A percentile compares a stretch with the other conserved stretches of the same genome.
Evolutionary conservation across 1,284 basidiomycete species (phyloP).

Genomic region (Stereum hirsutum): DNA sequence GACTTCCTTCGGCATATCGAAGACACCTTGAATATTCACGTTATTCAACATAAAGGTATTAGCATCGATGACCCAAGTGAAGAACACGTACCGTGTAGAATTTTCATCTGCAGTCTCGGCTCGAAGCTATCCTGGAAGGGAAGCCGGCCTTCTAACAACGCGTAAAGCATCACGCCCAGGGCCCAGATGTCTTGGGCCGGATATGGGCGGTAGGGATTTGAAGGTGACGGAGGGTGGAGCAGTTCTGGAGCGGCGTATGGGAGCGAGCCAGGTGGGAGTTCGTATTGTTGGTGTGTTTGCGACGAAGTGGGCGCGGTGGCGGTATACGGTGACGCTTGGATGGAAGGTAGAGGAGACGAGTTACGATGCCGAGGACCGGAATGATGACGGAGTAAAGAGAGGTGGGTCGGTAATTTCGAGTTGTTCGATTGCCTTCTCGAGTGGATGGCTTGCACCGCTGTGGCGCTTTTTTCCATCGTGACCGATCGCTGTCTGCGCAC

Average conservation of each 20-base stretch:
- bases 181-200: slow-evolving; percentile 94
- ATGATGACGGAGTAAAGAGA: slow-evolving; percentile 26
- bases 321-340: slow-evolving; percentile 29
- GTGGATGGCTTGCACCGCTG: slow-evolving; percentile 8
- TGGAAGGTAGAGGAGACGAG: slow-evolving; percentile 39
- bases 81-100: slow-evolving; percentile 63
- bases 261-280: slow-evolving; percentile 76
- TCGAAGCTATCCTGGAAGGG: slow-evolving; percentile 87
- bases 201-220: slow-evolving; percentile 27
- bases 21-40: slow-evolving; percentile 29
- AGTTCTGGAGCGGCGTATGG: slow-evolving; percentile 85
- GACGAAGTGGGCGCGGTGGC: slow-evolving; percentile 15
- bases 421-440: slow-evolving; percentile 12
- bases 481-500: slow-evolving; percentile 14
- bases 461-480: slow-evolving; percentile 16
- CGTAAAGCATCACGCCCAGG: slow-evolving; percentile 80
- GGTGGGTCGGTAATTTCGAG: slow-evolving; percentile 20
- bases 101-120: slow-evolving; percentile 85
- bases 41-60: background rate
- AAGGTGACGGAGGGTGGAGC: slow-evolving; percentile 31
- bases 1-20: slow-evolving; percentile 47
- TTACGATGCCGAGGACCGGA: slow-evolving; percentile 44
- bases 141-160: slow-evolving; percentile 69
- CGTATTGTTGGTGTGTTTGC: slow-evolving; percentile 21
- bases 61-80: background rate